Evolutionary conservation across 2,329 filamentous ascomycete genomes (phyloP), one percentile per base, ranked within the genome.

Genomic region (Xylariaceae sp.): DNA sequence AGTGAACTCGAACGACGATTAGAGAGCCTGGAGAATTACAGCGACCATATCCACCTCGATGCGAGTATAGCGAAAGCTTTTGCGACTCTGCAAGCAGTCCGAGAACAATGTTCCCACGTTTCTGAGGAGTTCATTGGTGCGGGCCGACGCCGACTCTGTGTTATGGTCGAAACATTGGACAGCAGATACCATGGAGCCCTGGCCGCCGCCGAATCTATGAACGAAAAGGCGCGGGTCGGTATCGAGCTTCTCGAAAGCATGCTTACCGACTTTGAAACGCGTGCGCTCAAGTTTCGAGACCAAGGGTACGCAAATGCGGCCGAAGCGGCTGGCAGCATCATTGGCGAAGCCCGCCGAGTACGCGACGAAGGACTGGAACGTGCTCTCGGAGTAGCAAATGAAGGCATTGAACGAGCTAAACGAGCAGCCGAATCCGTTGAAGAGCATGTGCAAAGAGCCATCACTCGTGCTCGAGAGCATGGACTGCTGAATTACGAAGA

Each of bases 101-200:
- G 90, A 47, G 83, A 89, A 51, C 81, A 89, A 55, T 98, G 93
- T 65, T 89, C 88, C 30, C 82, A 90, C 50, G 89, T 91, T 16
- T 94, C 90, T 1, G 91, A 89, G 48, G 91, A 93, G 59, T 79
- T 96, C 35, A 80, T 97, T 52, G 93, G 89, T 42, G 87, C 87
- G 29, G 90, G 93, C 17, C 83, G 87, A 39, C 81, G 88, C 50
- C 79, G 89, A 46, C 81, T 94, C 45, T 86, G 88, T 50, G 80
- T 97, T 44, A 83, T 97, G 69, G 89, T 98, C 26, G 91, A 97
- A 55, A 95, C 89, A 1, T 72, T 98, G 12, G 93, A 98, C 64
- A 76, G 77, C 19, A 78, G 87, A 49, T 98, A 96, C 65, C 84
- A 94, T 48, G 87, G 93, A 54, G 89, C 87, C 1, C 67, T 98